These are phyloP conservation scores for Nigrograna mackinnonii DNA, from an alignment of 2,329 filamentous ascomycete genomes.

Conservation along the genomic window DNA sequence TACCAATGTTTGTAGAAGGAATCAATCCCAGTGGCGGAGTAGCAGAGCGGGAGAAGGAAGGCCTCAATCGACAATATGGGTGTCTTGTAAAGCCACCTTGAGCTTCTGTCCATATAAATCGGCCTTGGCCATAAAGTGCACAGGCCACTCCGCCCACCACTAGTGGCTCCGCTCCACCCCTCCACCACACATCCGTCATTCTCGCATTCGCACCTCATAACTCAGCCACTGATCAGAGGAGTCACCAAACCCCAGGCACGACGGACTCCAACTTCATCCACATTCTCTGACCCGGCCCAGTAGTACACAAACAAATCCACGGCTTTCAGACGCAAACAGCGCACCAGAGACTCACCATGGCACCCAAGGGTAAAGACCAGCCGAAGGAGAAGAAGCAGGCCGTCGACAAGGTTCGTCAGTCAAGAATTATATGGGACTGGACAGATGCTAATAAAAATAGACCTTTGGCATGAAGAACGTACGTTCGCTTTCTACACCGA, in stretches of 20 bases:
- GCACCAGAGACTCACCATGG: constrained; percentile 58
- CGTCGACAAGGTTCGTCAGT: constrained; percentile 70
- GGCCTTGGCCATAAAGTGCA: constrained; percentile 6
- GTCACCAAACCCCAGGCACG: constrained; percentile 16
- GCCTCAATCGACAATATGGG: no score
- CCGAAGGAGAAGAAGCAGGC: constrained; percentile 65
- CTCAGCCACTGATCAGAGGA: constrained; percentile 10
- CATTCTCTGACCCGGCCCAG: constrained; percentile 13
- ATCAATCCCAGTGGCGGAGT: no score
- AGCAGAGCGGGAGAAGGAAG: no score
- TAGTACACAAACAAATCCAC: neutral
- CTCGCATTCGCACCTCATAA: constrained; percentile 30
- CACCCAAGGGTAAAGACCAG: constrained; percentile 64
- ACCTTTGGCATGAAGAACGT: constrained; percentile 99
- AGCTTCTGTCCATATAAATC: constrained; percentile 15
- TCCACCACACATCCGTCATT: constrained; percentile 38
- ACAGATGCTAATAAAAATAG: constrained; percentile 31
- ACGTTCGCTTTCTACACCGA: constrained; percentile 28
- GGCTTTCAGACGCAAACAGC: neutral
- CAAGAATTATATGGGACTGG: neutral
- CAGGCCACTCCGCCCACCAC: constrained; percentile 17
- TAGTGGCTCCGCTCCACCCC: constrained; percentile 19
- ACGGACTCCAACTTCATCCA: constrained; percentile 16
- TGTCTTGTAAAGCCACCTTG: constrained; percentile 22
- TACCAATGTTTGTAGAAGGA: no score